A percentile compares a stretch with the other conserved stretches of the same genome.
Conservation (phyloP, 2,329 filamentous ascomycete genomes). For the Endocalyx cinctus region DNA sequence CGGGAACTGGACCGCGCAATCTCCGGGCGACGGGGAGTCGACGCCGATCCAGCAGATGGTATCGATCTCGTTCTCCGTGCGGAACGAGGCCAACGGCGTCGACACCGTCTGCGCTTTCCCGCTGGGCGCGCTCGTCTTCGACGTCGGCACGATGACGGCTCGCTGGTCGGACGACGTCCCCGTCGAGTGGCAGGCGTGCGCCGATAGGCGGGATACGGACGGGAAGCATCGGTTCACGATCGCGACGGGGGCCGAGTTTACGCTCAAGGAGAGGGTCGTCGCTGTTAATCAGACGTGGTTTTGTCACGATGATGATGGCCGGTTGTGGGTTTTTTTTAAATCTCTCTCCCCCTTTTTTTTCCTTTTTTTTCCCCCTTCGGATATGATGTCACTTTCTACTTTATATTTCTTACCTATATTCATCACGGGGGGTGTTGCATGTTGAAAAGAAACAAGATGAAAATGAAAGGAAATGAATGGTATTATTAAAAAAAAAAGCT, state of each 20-base stretch:
- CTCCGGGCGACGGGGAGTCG: slow-evolving; percentile 10
- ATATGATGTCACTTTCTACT: no score
- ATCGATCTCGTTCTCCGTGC: slow-evolving; percentile 16
- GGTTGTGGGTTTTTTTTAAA: slow-evolving; percentile 14
- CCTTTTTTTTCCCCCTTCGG: not conserved
- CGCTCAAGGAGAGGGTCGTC: slow-evolving; percentile 4
- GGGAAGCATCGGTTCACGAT: slow-evolving; percentile 18
- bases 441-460: not conserved
- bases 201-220: slow-evolving; percentile 18
- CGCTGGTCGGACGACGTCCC: no score
- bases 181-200: slow-evolving; percentile 16
- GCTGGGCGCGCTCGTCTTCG: slow-evolving; percentile 10
- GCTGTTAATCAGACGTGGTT: slow-evolving; percentile 21
- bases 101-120: slow-evolving; percentile 17
- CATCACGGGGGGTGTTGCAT: not conserved
- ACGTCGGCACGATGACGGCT: slow-evolving; percentile 1
- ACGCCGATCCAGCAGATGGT: slow-evolving; percentile 10
- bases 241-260: slow-evolving; percentile 17
- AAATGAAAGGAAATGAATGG: not conserved
- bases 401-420: not conserved
- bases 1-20: slow-evolving; percentile 17
- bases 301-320: slow-evolving; percentile 16
- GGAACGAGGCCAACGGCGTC: slow-evolving; percentile 14
- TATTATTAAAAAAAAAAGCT: no score
- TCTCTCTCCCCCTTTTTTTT: not conserved